Conservation (phyloP, 1,284 basidiomycete genomes). For the Spongispora temasekensis region DNA sequence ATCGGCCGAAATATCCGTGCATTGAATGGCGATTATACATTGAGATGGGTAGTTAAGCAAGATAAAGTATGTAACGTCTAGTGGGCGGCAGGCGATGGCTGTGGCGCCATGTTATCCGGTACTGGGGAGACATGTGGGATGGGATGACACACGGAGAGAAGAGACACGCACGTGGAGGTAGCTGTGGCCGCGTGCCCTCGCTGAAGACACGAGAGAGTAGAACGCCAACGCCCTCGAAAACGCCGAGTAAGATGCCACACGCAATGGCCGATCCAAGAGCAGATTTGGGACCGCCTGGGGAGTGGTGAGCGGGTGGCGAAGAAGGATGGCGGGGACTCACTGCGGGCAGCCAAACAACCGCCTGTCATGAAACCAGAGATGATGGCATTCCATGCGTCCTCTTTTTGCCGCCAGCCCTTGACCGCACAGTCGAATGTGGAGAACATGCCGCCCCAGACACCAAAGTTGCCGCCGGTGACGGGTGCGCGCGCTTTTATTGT, state of each 20-base stretch:
- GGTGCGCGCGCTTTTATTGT: constrained; percentile 99
- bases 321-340: constrained; percentile 54
- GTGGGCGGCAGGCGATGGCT: constrained; percentile 24
- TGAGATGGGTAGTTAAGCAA: constrained; percentile 36
- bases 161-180: constrained; percentile 37
- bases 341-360: constrained; percentile 91
- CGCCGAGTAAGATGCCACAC: constrained; percentile 95
- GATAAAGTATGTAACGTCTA: constrained; percentile 34
- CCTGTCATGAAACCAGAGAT: constrained; percentile 98
- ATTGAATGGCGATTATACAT: constrained; percentile 42
- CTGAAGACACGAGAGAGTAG: constrained; percentile 83
- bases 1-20: constrained; percentile 30
- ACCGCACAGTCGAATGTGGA: constrained; percentile 98
- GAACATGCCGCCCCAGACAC: constrained; percentile 98
- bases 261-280: constrained; percentile 91
- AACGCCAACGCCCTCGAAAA: constrained; percentile 95
- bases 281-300: constrained; percentile 85
- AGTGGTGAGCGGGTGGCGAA: constrained; percentile 12
- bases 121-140: constrained; percentile 16
- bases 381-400: constrained; percentile 99
- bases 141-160: neutral
- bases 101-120: constrained; percentile 34
- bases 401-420: constrained; percentile 97
- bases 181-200: constrained; percentile 76
- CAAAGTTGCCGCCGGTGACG: constrained; percentile 97